Evolutionary conservation across 176 grass and related monocot genomes (phyloP).

Genomic region (Raddia guianensis): DNA sequence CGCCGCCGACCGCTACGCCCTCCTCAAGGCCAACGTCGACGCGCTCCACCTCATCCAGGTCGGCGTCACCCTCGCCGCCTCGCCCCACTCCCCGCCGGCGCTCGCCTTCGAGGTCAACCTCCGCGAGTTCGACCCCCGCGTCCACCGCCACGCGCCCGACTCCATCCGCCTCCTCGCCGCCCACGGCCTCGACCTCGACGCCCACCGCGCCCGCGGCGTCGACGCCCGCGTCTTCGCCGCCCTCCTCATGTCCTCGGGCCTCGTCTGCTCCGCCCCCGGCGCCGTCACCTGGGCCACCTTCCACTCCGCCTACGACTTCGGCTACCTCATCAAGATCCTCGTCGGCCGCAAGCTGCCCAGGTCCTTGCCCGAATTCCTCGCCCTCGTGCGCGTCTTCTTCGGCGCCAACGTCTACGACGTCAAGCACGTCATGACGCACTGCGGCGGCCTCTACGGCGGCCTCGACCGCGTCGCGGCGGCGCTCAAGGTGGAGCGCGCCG

Average conservation of each 20-base stretch:
- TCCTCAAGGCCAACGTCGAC: slow-evolving; percentile 78
- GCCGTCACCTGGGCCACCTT: slow-evolving; percentile 70
- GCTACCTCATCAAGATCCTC: slow-evolving; percentile 70
- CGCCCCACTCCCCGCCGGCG: slow-evolving; percentile 16
- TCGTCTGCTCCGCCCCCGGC: slow-evolving; percentile 48
- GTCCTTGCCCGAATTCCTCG: slow-evolving; percentile 48
- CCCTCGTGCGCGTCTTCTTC: slow-evolving; percentile 69
- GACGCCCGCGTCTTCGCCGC: slow-evolving; percentile 50
- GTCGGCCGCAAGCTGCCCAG: slow-evolving; percentile 49
- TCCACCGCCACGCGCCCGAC: slow-evolving; percentile 60
- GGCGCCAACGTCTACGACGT: slow-evolving; percentile 67
- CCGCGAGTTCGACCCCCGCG: slow-evolving; percentile 69
- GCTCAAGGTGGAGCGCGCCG: slow-evolving; percentile 53
- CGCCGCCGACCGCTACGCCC: slow-evolving; percentile 58
- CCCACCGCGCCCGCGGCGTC: slow-evolving; percentile 55
- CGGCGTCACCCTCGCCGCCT: slow-evolving; percentile 65
- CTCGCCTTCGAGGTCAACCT: slow-evolving; percentile 92
- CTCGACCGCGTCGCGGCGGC: slow-evolving; percentile 59
- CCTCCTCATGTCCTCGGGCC: slow-evolving; percentile 69
- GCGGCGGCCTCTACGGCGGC: slow-evolving; percentile 56
- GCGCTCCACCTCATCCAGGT: slow-evolving; percentile 90
- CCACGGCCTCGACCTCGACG: slow-evolving; percentile 72
- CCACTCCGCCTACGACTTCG: slow-evolving; percentile 83
- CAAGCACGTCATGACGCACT: slow-evolving; percentile 61
- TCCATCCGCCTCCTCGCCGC: slow-evolving; percentile 54